phyloP scores from a whole-genome alignment of 805 yeast genomes.

The Pichia manshurica region DNA sequence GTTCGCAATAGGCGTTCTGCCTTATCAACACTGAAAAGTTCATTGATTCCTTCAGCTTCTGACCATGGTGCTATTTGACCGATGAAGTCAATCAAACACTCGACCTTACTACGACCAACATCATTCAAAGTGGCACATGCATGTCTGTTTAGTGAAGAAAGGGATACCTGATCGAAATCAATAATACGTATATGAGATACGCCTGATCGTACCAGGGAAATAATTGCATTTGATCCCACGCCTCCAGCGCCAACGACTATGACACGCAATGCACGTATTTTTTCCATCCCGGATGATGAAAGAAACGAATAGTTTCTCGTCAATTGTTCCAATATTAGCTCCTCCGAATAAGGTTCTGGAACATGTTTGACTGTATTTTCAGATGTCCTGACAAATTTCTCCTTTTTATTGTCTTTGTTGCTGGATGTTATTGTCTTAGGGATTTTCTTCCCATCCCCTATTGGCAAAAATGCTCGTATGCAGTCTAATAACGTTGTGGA shows the following conservation, averaged over 20 bases:
- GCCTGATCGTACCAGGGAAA: conserved; percentile 90
- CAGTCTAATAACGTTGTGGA: conserved; percentile 8
- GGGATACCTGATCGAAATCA: conserved; percentile 94
- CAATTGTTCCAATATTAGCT: conserved; percentile 80
- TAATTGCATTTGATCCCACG: conserved; percentile 94
- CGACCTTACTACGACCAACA: conserved; percentile 90
- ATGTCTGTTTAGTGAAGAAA: conserved; percentile 88
- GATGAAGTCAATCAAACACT: conserved; percentile 65
- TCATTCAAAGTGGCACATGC: conserved; percentile 88
- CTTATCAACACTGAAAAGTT: conserved; percentile 64
- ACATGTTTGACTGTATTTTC: conserved; percentile 13
- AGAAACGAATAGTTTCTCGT: conserved; percentile 92
- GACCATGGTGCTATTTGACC: conserved; percentile 90
- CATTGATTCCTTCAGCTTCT: conserved; percentile 67
- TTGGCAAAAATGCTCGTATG: conserved; percentile 4
- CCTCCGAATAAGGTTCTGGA: conserved; percentile 43
- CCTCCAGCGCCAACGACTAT: conserved; percentile 95
- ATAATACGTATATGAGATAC: conserved; percentile 70
- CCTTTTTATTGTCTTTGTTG: background rate
- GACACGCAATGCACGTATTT: conserved; percentile 63
- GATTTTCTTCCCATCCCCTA: background rate
- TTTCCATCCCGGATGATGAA: conserved; percentile 76
- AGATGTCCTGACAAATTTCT: conserved; percentile 7
- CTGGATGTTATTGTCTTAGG: background rate
- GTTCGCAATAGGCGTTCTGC: conserved; percentile 53